Evolutionary conservation across 129 eudicot genomes (phyloP).

Genomic region (Cynara cardunculus): DNA sequence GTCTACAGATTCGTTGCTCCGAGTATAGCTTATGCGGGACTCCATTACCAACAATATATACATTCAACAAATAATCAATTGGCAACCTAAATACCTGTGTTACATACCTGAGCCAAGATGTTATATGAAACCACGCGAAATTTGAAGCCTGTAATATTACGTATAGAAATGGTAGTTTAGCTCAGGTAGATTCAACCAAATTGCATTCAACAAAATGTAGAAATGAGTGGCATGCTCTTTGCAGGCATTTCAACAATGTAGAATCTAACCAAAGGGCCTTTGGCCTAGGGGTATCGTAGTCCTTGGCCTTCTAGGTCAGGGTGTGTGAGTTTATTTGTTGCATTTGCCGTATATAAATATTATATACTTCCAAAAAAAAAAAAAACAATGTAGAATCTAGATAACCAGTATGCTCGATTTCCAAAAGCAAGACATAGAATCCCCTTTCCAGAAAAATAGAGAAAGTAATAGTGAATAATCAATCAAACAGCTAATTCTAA

Average conservation of each 20-base stretch:
- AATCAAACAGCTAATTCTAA: background rate
- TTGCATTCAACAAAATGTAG: background rate
- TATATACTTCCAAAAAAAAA: too few species aligned
- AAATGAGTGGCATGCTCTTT: background rate
- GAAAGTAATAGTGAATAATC: background rate
- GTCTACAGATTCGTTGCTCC: background rate
- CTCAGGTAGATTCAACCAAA: background rate
- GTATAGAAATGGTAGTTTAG: background rate
- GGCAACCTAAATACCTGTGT: background rate
- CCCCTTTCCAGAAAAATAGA: background rate
- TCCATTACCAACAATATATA: background rate
- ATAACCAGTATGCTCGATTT: background rate
- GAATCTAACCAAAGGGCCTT: too few species aligned
- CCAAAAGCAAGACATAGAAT: background rate
- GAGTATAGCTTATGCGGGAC: background rate
- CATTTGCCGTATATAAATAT: too few species aligned
- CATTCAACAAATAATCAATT: background rate
- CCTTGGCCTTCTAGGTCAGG: too few species aligned
- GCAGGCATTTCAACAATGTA: background rate
- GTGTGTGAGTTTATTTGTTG: too few species aligned
- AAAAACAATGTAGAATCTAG: background rate
- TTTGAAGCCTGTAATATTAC: slow-evolving; percentile 49
- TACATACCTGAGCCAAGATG: slow-evolving; percentile 85
- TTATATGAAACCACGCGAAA: slow-evolving; percentile 81
- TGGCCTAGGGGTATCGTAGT: too few species aligned